Conservation (phyloP, 768 basidiomycete genomes). For the Asterophora parasitica region DNA sequence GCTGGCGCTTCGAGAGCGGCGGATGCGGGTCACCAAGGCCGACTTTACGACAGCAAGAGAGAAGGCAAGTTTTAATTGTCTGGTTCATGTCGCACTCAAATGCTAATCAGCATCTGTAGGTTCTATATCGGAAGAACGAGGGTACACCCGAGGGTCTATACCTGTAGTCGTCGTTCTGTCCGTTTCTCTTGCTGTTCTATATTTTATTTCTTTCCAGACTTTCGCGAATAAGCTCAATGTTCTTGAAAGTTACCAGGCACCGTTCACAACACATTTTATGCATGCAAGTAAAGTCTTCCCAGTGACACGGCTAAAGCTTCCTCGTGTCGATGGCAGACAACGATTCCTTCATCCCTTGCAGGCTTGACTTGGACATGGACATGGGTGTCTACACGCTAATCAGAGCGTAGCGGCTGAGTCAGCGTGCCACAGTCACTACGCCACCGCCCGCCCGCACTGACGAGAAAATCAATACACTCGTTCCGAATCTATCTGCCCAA, state of each 20-base stretch:
- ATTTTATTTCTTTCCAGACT: neutral
- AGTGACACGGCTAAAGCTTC: no score
- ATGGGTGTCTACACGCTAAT: no score
- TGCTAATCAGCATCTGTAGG: constrained; percentile 33
- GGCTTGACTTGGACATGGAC: no score
- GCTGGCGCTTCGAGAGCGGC: constrained; percentile 86
- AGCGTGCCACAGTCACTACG: no score
- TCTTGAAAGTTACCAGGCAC: no score
- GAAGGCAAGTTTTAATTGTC: constrained; percentile 54
- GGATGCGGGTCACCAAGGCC: constrained; percentile 90
- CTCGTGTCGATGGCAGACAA: no score
- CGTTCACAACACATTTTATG: no score
- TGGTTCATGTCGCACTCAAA: neutral
- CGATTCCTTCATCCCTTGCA: no score
- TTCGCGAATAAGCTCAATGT: no score
- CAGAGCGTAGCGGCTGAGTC: no score
- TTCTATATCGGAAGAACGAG: constrained; percentile 96
- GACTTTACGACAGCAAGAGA: constrained; percentile 91
- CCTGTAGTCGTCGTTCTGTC: constrained; percentile 40
- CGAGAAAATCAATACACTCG: constrained; percentile 12
- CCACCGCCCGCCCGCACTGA: no score
- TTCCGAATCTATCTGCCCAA: constrained; percentile 10
- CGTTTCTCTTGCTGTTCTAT: constrained; percentile 11
- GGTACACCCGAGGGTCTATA: constrained; percentile 89
- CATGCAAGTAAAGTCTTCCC: no score